Evolutionary conservation across 2,329 filamentous ascomycete genomes (phyloP), one percentile per base, ranked within the genome.

Genomic region (Phoma herbarum): DNA sequence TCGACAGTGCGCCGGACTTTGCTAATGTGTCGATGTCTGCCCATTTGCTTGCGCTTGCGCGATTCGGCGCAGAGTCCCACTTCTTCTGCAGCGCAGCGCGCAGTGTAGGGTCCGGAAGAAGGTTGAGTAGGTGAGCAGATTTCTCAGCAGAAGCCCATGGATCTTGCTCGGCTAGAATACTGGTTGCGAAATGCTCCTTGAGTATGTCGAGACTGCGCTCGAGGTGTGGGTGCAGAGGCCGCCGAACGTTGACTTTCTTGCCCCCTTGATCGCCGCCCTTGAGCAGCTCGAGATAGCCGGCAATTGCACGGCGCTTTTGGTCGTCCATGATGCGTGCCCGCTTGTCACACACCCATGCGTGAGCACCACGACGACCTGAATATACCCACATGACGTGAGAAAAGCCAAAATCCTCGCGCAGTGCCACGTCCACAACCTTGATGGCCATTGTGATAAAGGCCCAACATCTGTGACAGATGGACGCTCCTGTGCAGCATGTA

Each of bases 361-460:
- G 95, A 28, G 91, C 93, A 81, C 95, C 95, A 84, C 95, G 88
- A 78, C 95, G 90, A 67, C 95, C 95, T 0, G 95, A 99, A 78
- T 99, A 99, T 7, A 99, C 93, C 95, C 95, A 99, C 77, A 99
- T 85, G 72, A 99, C 94, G 78, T 99, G 94, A 74, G 91, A 88
- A 79, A 97, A 99, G 44, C 93, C 95, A 80, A 99, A 97, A 77
- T 99, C 95, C 20, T 98, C 92, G 51, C 93, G 85, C 67, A 99
- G 78, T 0, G 93, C 93, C 12, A 86, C 84, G 75, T 98, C 94
- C 12, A 98, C 84, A 16, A 97, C 92, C 75, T 96, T 95, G 75
- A 99, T 94, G 8, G 95, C 91, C 93, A 99, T 98, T 23, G 92
- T 97, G 69, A 97, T 96, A 77, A 98, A 99, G 48, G 90, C 85